Conservation (phyloP, 1,139 yeast species). For the Yamadazyma diospyri region DNA sequence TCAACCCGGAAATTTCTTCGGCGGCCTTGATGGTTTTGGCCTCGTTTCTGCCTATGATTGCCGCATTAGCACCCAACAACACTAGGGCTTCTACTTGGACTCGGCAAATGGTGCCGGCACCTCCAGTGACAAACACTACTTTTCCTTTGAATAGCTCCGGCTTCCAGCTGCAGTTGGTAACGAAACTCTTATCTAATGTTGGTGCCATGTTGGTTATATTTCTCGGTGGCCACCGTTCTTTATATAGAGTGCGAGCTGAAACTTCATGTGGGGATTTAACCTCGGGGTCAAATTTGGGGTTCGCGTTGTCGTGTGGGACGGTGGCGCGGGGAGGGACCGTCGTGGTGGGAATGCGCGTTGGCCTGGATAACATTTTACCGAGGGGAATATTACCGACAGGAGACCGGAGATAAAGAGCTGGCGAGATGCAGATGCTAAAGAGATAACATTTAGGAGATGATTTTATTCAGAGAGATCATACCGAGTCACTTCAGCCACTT, state of each 20-base stretch:
- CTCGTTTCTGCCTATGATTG: conserved; percentile 73
- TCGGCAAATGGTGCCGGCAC: conserved; percentile 89
- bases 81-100: conserved; percentile 84
- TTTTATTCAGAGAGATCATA: too few species aligned
- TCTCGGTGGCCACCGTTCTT: not conserved
- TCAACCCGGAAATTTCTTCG: conserved; percentile 51
- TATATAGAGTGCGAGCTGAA: too few species aligned
- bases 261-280: too few species aligned
- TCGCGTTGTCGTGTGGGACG: not conserved
- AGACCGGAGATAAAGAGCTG: too few species aligned
- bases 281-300: too few species aligned
- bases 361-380: too few species aligned
- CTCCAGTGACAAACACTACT: conserved; percentile 90
- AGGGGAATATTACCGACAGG: too few species aligned
- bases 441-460: too few species aligned
- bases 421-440: too few species aligned
- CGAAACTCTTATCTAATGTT: conserved; percentile 6
- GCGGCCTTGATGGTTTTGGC: conserved; percentile 67
- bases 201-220: not conserved
- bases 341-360: too few species aligned
- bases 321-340: too few species aligned
- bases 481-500: too few species aligned
- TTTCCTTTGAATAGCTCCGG: conserved; percentile 71
- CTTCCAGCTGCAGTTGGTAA: conserved; percentile 23
- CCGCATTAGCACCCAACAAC: conserved; percentile 79